phyloP scores from a whole-genome alignment of 371 early-diverging fungal genomes.

The Lichtheimia ornata region DNA sequence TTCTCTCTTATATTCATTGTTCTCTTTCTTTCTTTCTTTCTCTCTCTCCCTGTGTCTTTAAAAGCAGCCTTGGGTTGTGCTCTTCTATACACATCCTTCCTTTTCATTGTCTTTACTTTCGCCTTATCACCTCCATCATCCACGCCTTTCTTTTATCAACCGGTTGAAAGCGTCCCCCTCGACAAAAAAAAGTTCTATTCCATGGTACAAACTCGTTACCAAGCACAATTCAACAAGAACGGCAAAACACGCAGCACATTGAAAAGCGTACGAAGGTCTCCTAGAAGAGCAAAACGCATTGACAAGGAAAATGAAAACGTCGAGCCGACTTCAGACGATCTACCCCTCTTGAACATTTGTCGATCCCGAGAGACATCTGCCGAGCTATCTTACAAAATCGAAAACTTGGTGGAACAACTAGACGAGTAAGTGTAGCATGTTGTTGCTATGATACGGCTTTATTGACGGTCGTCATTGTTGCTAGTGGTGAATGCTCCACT shows the following conservation, averaged over 20 bases:
- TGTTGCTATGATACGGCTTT: neutral
- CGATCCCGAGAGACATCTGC: slow-evolving; percentile 29
- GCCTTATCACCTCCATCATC: too few species aligned
- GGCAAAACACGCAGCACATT: slow-evolving; percentile 10
- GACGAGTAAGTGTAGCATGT: slow-evolving; percentile 34
- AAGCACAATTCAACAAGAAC: slow-evolving; percentile 22
- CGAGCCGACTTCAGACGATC: slow-evolving; percentile 20
- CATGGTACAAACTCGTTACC: slow-evolving; percentile 42
- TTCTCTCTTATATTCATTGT: too few species aligned
- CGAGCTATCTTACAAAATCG: slow-evolving; percentile 27
- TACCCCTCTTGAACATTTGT: slow-evolving; percentile 32
- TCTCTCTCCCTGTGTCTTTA: too few species aligned
- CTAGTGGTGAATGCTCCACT: slow-evolving; percentile 44
- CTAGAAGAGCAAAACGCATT: slow-evolving; percentile 3
- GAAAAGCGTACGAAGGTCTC: slow-evolving; percentile 1
- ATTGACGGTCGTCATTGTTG: neutral
- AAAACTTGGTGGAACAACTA: slow-evolving; percentile 38
- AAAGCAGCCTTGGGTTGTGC: too few species aligned
- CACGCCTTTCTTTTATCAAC: too few species aligned
- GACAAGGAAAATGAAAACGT: slow-evolving; percentile 22
- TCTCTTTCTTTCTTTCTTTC: too few species aligned
- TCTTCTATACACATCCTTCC: too few species aligned
- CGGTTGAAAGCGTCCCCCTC: too few species aligned
- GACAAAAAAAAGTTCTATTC: neutral
- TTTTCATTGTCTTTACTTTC: too few species aligned